Conservation (phyloP, 305 asterid genomes). For the Striga hermonthica region DNA sequence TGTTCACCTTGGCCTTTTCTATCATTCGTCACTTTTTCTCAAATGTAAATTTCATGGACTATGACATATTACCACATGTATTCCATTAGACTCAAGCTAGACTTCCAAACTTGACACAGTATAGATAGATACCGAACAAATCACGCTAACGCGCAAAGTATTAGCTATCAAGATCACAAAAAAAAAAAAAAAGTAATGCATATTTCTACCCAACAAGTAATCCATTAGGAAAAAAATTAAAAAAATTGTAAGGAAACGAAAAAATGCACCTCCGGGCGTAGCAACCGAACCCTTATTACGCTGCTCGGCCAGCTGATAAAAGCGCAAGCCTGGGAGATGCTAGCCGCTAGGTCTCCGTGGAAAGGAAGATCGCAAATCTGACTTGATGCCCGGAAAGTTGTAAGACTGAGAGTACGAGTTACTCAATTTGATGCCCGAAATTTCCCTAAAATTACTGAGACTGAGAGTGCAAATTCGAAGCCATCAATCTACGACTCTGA, state of each 20-base stretch:
- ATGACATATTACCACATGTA: background rate
- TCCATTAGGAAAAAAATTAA: background rate
- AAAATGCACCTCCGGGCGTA: conserved; percentile 37
- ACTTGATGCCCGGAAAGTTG: too few relatives aligned
- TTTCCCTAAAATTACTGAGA: too few relatives aligned
- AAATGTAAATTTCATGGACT: background rate
- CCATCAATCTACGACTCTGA: too few relatives aligned
- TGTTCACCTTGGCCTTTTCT: background rate
- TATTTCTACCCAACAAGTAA: background rate
- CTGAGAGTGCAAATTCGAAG: too few relatives aligned
- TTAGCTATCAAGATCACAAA: background rate
- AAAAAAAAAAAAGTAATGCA: background rate
- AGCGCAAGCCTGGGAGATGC: too few relatives aligned
- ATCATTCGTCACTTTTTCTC: background rate
- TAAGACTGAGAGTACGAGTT: too few relatives aligned
- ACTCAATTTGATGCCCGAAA: too few relatives aligned
- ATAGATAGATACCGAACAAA: background rate
- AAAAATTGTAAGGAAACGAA: background rate
- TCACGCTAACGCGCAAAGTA: background rate
- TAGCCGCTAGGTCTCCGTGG: too few relatives aligned
- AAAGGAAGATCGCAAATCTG: too few relatives aligned
- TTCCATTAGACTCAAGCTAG: background rate
- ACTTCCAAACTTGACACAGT: background rate
- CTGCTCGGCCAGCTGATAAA: too few relatives aligned
- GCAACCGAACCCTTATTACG: too few relatives aligned